Percentiles rank a stretch among this genome's conserved stretches.
These are phyloP conservation scores for Kwoniella newhampshirensis DNA, from an alignment of 768 basidiomycete species.

Conservation along the genomic window DNA sequence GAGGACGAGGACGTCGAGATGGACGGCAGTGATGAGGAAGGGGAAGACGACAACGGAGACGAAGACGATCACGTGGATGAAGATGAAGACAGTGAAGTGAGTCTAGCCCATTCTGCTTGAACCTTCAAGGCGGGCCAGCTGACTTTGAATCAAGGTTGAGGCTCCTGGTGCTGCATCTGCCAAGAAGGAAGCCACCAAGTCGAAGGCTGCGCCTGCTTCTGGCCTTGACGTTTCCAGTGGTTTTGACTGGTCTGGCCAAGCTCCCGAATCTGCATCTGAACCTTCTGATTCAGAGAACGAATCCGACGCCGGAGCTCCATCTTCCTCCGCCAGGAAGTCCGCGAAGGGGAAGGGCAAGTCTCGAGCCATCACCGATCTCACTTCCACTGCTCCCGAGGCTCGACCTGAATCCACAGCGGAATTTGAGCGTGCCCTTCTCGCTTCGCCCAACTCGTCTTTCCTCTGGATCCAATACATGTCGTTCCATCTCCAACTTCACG, in stretches of 20 bases:
- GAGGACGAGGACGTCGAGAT: constrained; percentile 55
- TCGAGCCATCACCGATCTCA: constrained; percentile 58
- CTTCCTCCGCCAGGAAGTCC: constrained; percentile 50
- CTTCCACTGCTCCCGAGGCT: constrained; percentile 81
- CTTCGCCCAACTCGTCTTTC: constrained; percentile 94
- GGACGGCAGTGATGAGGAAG: constrained; percentile 42
- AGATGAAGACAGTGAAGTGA: constrained; percentile 49
- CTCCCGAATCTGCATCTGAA: constrained; percentile 56
- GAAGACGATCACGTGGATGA: constrained; percentile 47
- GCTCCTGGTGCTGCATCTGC: constrained; percentile 2
- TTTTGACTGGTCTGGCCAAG: constrained; percentile 52
- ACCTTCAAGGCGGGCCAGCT: too few species aligned
- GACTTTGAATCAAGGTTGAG: background rate
- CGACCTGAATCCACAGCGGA: constrained; percentile 87
- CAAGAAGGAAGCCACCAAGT: constrained; percentile 13
- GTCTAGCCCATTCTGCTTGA: constrained; percentile 38
- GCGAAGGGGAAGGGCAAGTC: constrained; percentile 59
- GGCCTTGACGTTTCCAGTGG: constrained; percentile 45
- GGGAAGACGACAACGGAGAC: constrained; percentile 41
- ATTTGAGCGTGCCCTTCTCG: constrained; percentile 87
- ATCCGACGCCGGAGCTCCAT: constrained; percentile 47
- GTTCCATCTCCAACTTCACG: constrained; percentile 93
- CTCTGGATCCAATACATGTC: constrained; percentile 99
- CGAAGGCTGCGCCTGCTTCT: constrained; percentile 15
- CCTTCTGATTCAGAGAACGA: constrained; percentile 44